Conservation (phyloP, 768 basidiomycete genomes). For the Rhodotorula sphaerocarpa region DNA sequence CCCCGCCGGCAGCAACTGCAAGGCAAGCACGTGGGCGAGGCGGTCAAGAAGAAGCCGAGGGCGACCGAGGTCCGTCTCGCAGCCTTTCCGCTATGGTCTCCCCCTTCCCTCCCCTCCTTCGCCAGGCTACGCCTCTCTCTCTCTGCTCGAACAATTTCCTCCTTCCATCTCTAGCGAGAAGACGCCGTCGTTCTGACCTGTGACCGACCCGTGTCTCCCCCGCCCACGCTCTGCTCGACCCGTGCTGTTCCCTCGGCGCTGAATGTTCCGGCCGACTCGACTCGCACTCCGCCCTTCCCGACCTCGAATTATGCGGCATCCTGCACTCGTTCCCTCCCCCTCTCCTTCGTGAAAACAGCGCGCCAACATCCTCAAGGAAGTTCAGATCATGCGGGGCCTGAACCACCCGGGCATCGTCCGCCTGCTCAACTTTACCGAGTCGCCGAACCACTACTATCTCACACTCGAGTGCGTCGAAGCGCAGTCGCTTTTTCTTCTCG, state of each 20-base stretch:
- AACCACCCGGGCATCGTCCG: conserved; percentile 89
- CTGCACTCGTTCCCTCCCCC: not conserved
- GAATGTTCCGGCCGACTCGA: no score
- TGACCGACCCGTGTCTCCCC: no score
- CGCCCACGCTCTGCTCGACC: no score
- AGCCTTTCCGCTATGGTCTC: conserved; percentile 21
- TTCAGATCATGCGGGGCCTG: conserved; percentile 95
- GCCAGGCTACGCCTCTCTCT: no score
- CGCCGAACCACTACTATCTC: conserved; percentile 84
- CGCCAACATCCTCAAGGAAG: conserved; percentile 98
- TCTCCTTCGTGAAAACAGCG: conserved; percentile 54
- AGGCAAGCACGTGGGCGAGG: conserved; percentile 37
- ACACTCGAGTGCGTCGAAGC: conserved; percentile 85
- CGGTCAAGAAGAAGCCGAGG: conserved; percentile 40
- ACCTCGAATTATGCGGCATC: not conserved
- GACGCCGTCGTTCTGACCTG: no score
- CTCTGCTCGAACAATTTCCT: no score
- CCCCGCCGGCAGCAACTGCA: conserved; percentile 30
- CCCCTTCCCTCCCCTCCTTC: conserved; percentile 33
- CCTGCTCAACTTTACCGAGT: conserved; percentile 84
- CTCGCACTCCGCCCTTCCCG: not conserved
- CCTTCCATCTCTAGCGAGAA: no score
- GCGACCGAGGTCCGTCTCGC: conserved; percentile 40
- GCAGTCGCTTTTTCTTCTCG: no score
- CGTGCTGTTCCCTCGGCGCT: no score